These are phyloP conservation scores for Leishmania tropica DNA, from an alignment of 208 protist species.

Conservation along the genomic window DNA sequence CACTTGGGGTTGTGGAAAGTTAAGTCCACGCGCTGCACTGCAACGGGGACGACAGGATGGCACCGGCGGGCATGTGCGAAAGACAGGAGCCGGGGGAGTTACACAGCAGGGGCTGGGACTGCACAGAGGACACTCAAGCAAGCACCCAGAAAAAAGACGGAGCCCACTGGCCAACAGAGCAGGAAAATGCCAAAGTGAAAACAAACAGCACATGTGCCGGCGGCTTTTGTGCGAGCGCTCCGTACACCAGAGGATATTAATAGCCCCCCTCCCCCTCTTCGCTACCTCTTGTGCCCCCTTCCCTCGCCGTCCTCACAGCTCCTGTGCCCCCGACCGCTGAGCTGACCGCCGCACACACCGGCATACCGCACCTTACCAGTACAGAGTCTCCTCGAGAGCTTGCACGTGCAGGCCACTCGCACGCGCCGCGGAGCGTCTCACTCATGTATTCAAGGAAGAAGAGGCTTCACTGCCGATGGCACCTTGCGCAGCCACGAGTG, in stretches of 20 bases:
- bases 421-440: neutral
- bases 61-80: neutral
- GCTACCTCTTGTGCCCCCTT: neutral
- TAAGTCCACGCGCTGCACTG: neutral
- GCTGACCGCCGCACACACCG: neutral
- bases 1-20: neutral
- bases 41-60: too few relatives aligned
- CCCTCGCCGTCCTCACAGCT: neutral
- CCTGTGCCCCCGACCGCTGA: neutral
- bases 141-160: neutral
- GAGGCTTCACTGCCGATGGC: slow-evolving; percentile 28
- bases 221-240: neutral
- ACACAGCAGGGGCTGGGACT: too few relatives aligned
- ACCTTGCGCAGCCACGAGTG: slow-evolving; percentile 67
- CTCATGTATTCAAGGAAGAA: slow-evolving; percentile 7
- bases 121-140: neutral
- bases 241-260: neutral
- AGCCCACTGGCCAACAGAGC: neutral
- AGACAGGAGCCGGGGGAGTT: neutral
- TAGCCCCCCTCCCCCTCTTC: too few relatives aligned
- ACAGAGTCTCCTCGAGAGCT: neutral
- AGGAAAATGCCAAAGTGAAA: neutral
- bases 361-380: neutral
- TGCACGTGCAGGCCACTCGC: neutral
- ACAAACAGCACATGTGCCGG: neutral